These are phyloP conservation scores for Metarhizium sp. DNA, from an alignment of 2,329 filamentous ascomycete species.

Conservation along the genomic window DNA sequence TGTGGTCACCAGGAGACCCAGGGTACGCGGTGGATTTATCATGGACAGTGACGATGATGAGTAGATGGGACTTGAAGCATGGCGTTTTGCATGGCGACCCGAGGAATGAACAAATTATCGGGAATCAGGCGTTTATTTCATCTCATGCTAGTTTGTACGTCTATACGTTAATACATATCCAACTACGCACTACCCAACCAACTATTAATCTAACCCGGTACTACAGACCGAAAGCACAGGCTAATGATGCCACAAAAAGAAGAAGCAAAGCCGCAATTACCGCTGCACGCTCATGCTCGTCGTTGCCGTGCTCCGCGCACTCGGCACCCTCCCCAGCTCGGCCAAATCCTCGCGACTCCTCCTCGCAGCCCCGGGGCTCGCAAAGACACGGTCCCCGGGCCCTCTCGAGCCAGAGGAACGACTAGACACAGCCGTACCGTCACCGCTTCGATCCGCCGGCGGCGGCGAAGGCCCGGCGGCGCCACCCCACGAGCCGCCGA, in stretches of 20 bases:
- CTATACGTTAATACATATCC: no score
- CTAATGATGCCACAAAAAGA: no score
- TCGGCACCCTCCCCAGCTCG: slow-evolving; percentile 21
- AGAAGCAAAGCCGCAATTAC: background rate
- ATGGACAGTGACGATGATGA: slow-evolving; percentile 53
- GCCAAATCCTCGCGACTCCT: slow-evolving; percentile 26
- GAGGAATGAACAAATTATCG: background rate
- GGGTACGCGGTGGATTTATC: slow-evolving; percentile 44
- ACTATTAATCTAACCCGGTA: no score
- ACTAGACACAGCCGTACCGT: slow-evolving; percentile 7
- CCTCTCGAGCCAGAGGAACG: slow-evolving; percentile 3
- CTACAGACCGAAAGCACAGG: no score
- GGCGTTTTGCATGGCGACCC: background rate
- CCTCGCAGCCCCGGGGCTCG: slow-evolving; percentile 16
- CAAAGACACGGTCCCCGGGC: slow-evolving; percentile 13
- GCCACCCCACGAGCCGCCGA: slow-evolving; percentile 51
- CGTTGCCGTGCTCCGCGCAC: slow-evolving; percentile 19
- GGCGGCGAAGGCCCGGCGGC: background rate
- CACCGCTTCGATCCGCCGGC: slow-evolving; percentile 8
- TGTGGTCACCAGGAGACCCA: slow-evolving; percentile 26
- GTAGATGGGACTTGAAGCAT: background rate
- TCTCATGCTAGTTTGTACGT: background rate
- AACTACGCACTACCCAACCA: no score
- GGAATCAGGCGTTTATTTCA: background rate
- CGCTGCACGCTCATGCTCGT: slow-evolving; percentile 15